A percentile compares a stretch with the other conserved stretches of the same genome.
phyloP scores from a whole-genome alignment of 2,329 filamentous ascomycete species.

The Calonectria fujianensis region DNA sequence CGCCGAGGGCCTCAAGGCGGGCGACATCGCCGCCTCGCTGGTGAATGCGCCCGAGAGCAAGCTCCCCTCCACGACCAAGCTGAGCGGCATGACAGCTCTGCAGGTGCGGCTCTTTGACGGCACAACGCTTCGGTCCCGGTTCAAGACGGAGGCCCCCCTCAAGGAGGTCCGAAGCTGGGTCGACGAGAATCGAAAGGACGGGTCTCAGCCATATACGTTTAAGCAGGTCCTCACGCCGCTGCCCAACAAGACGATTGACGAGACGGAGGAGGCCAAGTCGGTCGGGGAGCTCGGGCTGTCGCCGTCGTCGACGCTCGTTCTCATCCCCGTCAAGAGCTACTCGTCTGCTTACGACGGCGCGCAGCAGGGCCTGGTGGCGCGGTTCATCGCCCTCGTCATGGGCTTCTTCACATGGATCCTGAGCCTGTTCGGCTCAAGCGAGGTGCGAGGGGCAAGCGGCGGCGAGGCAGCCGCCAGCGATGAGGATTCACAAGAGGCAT shows the following conservation, averaged over 20 bases:
- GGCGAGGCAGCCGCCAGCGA: constrained; percentile 15
- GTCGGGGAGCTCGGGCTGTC: constrained; percentile 82
- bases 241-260: constrained; percentile 84
- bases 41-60: constrained; percentile 59
- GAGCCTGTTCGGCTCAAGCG: constrained; percentile 56
- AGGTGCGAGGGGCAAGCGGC: constrained; percentile 32
- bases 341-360: constrained; percentile 63
- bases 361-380: constrained; percentile 55
- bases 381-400: constrained; percentile 57
- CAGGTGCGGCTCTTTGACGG: constrained; percentile 92
- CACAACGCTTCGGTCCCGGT: constrained; percentile 83
- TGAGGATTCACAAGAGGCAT: constrained; percentile 38
- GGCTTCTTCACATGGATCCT: constrained; percentile 62
- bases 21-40: constrained; percentile 56
- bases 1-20: constrained; percentile 54
- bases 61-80: constrained; percentile 54
- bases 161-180: constrained; percentile 86
- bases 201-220: constrained; percentile 83
- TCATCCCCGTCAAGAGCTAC: constrained; percentile 79
- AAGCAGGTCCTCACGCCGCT: constrained; percentile 87
- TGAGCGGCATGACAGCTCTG: constrained; percentile 69
- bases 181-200: constrained; percentile 76
- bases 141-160: constrained; percentile 79
- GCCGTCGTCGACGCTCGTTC: constrained; percentile 88
- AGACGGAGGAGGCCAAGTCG: constrained; percentile 82